phyloP scores from a whole-genome alignment of 257 asterid genomes.

The Ballota nigra region DNA sequence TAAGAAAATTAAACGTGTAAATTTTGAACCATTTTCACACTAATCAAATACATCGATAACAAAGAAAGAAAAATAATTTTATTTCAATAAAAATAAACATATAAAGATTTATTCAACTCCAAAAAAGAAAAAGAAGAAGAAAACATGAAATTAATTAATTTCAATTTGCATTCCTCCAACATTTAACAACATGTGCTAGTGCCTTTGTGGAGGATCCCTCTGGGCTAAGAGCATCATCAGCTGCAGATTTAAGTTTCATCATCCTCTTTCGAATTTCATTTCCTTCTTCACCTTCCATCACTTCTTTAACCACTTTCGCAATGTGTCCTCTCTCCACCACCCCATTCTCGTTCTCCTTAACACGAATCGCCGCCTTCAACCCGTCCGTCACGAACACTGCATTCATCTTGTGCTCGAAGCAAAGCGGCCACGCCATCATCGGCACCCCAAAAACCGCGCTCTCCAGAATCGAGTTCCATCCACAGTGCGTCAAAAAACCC shows the following conservation, averaged over 20 bases:
- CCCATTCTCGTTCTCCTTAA: constrained; percentile 20
- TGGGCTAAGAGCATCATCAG: background rate
- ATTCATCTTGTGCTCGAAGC: constrained; percentile 26
- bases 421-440: constrained; percentile 26
- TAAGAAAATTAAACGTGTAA: too few relatives aligned
- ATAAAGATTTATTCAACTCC: too few relatives aligned
- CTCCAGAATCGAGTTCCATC: background rate
- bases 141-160: too few relatives aligned
- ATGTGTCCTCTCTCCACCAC: constrained; percentile 25
- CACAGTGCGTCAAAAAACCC: too few relatives aligned
- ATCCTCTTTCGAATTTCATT: background rate
- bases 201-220: constrained; percentile 14
- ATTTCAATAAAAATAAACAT: too few relatives aligned
- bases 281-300: too few relatives aligned
- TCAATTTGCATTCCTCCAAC: background rate
- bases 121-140: too few relatives aligned
- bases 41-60: too few relatives aligned
- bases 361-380: constrained; percentile 16
- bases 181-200: constrained; percentile 4
- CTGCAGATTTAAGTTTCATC: background rate
- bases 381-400: constrained; percentile 18
- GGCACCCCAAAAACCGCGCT: constrained; percentile 26
- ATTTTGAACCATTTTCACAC: too few relatives aligned
- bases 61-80: too few relatives aligned
- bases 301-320: background rate